Evolutionary conservation across 441 rosid species (phyloP), one percentile per base, ranked within the genome.

Genomic region (Macaranga tanarius): DNA sequence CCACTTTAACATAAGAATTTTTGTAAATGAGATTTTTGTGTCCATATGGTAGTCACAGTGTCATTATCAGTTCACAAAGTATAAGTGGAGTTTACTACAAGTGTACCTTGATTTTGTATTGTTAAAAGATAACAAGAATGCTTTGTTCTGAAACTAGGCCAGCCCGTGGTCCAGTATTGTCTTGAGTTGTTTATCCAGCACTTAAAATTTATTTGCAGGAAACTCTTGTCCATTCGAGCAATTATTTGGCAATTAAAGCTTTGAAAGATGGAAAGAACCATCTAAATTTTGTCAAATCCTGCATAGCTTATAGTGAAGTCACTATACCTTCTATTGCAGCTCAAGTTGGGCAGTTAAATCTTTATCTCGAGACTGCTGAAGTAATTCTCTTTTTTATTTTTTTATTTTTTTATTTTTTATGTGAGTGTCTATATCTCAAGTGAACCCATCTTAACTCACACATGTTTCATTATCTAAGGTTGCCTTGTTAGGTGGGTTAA

Each of bases 341-440:
- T 66, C 84, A 77, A 47, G 76, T 84, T 13, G 86, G 80, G 81
- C 90, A 87, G 67, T 75, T 92, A 71, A 86, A 92, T 81, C 92
- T 94, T 42, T 94, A 94, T 82, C 78, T 92, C 10, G 94, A 88
- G 80, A 94, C 97, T 54, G 87, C 97, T 68, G 97, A 94, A 97
- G 99, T 94, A 76, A 65, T 45, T 68, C 70, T 75, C 72, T 78
- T 65, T 73, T 66, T n/a, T n/a, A n/a, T n/a, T n/a, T n/a, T n/a
- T n/a, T n/a, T n/a, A n/a, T n/a, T n/a, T n/a, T n/a, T n/a, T n/a
- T n/a, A n/a, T n/a, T 79, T 69, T 77, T 77, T 23, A 47, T 78
- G 54, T 59, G 47, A 52, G 40, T 56, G 16, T 62, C 19, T 22
- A 38, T 61, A 16, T 61, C 50, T 42, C 44, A 56, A 71, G 44